Base-by-base conservation (phyloP, 345 rosid genomes). In the Brassica carinata region DNA sequence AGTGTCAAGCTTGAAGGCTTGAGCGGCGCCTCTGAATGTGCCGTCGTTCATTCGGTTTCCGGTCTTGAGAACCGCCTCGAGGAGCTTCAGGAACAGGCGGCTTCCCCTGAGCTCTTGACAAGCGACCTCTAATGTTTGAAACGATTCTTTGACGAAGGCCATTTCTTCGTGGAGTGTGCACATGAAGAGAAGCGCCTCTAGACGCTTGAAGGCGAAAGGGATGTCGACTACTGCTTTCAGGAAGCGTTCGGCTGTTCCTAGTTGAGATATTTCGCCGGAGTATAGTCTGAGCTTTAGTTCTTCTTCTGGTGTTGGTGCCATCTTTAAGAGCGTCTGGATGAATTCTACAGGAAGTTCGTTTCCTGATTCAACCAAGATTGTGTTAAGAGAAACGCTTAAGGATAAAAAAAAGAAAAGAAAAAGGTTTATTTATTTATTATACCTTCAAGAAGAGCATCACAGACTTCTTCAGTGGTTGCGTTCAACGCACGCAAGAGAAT, bases 31-130 rank as follows among this genome's bases (percentile, higher is more conserved):
- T 53, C 99, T 91, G 71, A 92, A 96, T 38, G 99, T 96, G 43
- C 99, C 99, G 83, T 89, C 87, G 71, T 96, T 96, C 99, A 96
- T 96, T 40, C 99, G 91, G 80, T 96, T 96, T 73, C 99, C 99
- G 9, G 99, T 96, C 84, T 96, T 96, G 9, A 96, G 97, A 86
- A 96, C 98, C 64, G 99, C 99, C 84, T 96, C 99, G 61, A 96
- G 85, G 71, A 96, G 93, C 88, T 94, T 96, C 78, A 92, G 88
- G 89, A 96, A 96, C 76, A 96, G 79, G 64, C 97, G 82, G 79
- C 96, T 92, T 83, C 85, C 92, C 67, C 83, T 86, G 30, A 96
- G 95, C 83, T 92, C 97, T 85, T 90, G 85, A 85, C 97, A 94
- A 58, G 97, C 97, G 81, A 92, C 89, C 98, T 94, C 97, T 71